These are phyloP conservation scores for Zasmidium cellare DNA, from an alignment of 2,329 filamentous ascomycete genomes.

Conservation along the genomic window DNA sequence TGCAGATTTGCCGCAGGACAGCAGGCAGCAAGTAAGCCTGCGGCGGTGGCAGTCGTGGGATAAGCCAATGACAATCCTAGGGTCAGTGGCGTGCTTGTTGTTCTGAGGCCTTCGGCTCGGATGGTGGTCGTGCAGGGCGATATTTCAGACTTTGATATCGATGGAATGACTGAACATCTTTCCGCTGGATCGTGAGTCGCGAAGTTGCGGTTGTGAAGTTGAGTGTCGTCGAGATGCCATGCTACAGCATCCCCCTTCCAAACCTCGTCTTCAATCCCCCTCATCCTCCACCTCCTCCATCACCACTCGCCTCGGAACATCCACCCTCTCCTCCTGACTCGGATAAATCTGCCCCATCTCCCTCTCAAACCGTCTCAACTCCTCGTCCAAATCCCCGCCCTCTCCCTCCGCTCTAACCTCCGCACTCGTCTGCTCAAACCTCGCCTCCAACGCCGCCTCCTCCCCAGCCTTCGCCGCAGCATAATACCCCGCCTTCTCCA, in stretches of 20 bases:
- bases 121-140: no score
- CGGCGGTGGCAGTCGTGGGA: no score
- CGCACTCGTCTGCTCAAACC: slow-evolving; percentile 22
- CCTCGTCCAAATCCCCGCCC: slow-evolving; percentile 40
- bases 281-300: slow-evolving; percentile 51
- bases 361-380: slow-evolving; percentile 41
- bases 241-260: background rate
- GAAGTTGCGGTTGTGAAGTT: no score
- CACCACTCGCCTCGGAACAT: slow-evolving; percentile 38
- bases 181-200: no score
- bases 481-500: slow-evolving; percentile 59
- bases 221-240: background rate
- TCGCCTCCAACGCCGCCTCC: slow-evolving; percentile 31
- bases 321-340: slow-evolving; percentile 30
- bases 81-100: no score
- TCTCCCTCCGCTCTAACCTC: slow-evolving; percentile 35
- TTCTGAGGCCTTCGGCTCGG: no score
- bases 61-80: no score
- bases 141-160: no score
- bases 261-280: slow-evolving; percentile 29
- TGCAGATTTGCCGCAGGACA: no score
- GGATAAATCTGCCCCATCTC: slow-evolving; percentile 31
- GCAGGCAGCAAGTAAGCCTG: no score
- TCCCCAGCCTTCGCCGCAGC: slow-evolving; percentile 45
- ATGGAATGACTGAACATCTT: no score